Conservation (phyloP, 2,329 filamentous ascomycete species). For the Talaromyces atroroseus region DNA sequence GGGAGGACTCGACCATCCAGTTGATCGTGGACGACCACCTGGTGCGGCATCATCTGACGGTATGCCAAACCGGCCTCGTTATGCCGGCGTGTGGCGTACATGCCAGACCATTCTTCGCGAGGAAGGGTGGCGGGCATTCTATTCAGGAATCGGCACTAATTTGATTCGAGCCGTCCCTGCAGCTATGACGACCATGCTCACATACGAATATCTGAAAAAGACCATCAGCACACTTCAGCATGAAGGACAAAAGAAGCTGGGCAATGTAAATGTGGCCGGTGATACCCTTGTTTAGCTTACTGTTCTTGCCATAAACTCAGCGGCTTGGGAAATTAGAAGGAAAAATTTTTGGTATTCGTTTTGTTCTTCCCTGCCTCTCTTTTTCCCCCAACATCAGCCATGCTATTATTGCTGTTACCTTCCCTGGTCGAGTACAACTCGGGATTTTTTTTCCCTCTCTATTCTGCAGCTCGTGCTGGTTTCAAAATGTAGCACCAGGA, state of each 20-base stretch:
- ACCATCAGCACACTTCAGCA: slow-evolving; percentile 50
- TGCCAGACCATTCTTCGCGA: slow-evolving; percentile 79
- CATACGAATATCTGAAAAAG: slow-evolving; percentile 73
- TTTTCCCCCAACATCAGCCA: not conserved
- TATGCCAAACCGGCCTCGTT: slow-evolving; percentile 53
- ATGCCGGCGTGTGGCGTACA: slow-evolving; percentile 74
- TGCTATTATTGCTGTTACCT: not conserved
- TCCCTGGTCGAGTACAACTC: not conserved
- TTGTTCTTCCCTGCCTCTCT: not conserved
- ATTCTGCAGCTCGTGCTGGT: not conserved
- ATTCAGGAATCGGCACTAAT: slow-evolving; percentile 95
- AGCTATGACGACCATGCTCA: slow-evolving; percentile 95
- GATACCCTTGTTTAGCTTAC: slow-evolving; percentile 12
- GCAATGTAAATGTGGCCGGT: slow-evolving; percentile 13
- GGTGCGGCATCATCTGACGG: slow-evolving; percentile 49
- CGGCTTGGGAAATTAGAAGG: not conserved
- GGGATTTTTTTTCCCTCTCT: not conserved
- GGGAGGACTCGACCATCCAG: slow-evolving; percentile 31
- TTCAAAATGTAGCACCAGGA: not conserved
- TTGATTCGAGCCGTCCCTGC: slow-evolving; percentile 93
- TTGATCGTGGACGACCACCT: slow-evolving; percentile 43
- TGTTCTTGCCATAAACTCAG: not conserved
- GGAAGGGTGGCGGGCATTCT: slow-evolving; percentile 95
- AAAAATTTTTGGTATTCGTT: not conserved
- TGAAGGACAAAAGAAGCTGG: slow-evolving; percentile 40